phyloP scores from a whole-genome alignment of 2,329 filamentous ascomycete genomes.

The Mariannaea elegans region DNA sequence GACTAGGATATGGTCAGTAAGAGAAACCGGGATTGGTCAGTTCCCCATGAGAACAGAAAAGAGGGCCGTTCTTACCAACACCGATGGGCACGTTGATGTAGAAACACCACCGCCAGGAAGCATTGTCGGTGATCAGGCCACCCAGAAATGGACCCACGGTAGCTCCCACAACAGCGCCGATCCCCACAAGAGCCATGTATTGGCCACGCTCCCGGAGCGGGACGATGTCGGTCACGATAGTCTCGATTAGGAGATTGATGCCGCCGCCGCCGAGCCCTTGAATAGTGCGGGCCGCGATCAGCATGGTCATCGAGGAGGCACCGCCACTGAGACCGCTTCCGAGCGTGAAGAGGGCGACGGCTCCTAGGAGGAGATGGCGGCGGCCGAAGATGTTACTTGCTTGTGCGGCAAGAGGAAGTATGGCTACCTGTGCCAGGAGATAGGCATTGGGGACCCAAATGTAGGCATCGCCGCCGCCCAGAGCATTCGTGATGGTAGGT shows the following conservation, averaged over 20 bases:
- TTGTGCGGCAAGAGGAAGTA: too few relatives aligned
- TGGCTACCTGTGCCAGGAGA: background rate
- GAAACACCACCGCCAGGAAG: constrained; percentile 75
- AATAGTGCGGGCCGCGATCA: constrained; percentile 65
- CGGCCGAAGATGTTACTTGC: constrained; percentile 61
- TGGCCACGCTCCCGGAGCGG: constrained; percentile 59
- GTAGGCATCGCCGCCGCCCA: background rate
- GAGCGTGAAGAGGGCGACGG: constrained; percentile 62
- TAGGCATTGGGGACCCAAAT: background rate
- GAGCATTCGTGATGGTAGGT: background rate
- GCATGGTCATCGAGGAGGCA: constrained; percentile 57
- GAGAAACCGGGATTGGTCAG: too few relatives aligned
- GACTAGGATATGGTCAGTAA: too few relatives aligned
- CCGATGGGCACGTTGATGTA: constrained; percentile 69
- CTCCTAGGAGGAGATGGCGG: constrained; percentile 61
- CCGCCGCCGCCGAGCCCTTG: constrained; percentile 67
- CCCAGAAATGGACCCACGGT: constrained; percentile 73
- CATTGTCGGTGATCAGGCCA: constrained; percentile 70
- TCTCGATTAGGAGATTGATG: constrained; percentile 65
- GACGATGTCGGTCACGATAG: constrained; percentile 65
- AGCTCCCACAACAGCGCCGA: constrained; percentile 72
- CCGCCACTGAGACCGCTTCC: constrained; percentile 64
- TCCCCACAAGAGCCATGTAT: constrained; percentile 61
- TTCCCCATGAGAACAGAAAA: too few relatives aligned
- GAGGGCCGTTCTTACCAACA: constrained; percentile 62